Evolutionary conservation across 2,329 filamentous ascomycete genomes (phyloP), one percentile per base, ranked within the genome.

Genomic region (Neoascochyta sp.): DNA sequence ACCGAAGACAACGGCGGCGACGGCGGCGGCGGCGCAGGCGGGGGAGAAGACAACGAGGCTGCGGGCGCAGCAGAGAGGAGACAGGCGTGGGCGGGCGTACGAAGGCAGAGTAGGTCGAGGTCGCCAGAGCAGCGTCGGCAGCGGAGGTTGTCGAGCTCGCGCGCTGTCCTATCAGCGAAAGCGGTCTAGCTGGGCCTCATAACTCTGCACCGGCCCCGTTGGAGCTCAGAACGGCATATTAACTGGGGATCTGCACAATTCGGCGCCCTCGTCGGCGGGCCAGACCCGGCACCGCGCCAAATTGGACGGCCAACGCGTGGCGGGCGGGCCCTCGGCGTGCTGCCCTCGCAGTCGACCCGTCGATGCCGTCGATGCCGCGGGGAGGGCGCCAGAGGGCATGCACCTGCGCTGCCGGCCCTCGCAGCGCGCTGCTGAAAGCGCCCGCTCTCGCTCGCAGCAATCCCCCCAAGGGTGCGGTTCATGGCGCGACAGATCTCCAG

Each of bases 1-100:
- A 30, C 24, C 36, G 30, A 36, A 36, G 24, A 22, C 33, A 20
- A 22, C 24, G 34, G 28, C 39, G n/a, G n/a, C n/a, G n/a, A n/a
- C n/a, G 35, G 17, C 22, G 29, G 29, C 23, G 45, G 39, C 36
- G 28, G 39, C 37, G 36, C 34, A 36, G 34, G 30, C 26, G 27
- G 28, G 18, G 35, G 27, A 27, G 38, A 34, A 44, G n/a, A n/a
- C 45, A 46, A 44, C 41, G 39, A 46, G 39, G 36, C 47, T 36
- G 48, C 47, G 37, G 34, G 39, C 32, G 38, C 51, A 46, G 45
- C 39, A 37, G 46, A 37, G 35, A 27, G 17, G 38, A 34, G 44
- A 30, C 25, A 39, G 43, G 36, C 34, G 35, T 28, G 35, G 32
- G n/a, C n/a, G n/a, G 41, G 36, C 38, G 38, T 31, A 32, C 33